Evolutionary conservation across 208 protist species (phyloP).

Genomic region (Wallacemonas collosoma): DNA sequence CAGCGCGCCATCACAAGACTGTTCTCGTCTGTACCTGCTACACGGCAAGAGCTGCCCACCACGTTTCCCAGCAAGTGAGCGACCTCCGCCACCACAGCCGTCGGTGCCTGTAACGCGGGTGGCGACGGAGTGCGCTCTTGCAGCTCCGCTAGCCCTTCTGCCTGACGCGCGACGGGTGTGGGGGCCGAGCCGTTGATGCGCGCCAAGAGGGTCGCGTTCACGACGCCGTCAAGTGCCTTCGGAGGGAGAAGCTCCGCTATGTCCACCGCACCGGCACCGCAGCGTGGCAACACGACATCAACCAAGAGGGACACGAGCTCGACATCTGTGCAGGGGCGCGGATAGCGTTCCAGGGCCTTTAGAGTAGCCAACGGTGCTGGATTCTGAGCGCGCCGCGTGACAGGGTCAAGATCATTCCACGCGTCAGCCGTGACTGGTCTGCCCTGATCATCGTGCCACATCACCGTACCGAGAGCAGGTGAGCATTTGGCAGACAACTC

Average conservation of each 20-base stretch:
- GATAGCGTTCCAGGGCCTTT: neutral
- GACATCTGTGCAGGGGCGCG: neutral
- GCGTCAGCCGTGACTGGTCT: neutral
- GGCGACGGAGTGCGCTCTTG: no score
- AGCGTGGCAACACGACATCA: neutral
- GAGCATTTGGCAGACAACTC: neutral
- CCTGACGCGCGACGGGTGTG: no score
- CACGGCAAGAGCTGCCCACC: neutral
- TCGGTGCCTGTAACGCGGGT: neutral
- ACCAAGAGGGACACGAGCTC: neutral
- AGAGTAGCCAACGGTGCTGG: neutral
- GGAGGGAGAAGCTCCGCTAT: neutral
- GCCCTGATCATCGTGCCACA: constrained; percentile 6
- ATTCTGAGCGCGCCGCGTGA: neutral
- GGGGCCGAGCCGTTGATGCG: neutral
- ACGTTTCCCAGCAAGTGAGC: neutral
- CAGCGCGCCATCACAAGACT: neutral
- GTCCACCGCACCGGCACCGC: constrained; percentile 4
- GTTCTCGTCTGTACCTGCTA: neutral
- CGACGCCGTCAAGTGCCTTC: neutral
- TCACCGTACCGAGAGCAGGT: neutral
- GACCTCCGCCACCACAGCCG: neutral
- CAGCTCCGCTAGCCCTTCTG: no score
- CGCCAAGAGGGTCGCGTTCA: neutral
- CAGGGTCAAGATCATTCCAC: neutral